Evolutionary conservation across 2,329 filamentous ascomycete species (phyloP), one percentile per base, ranked within the genome.

Genomic region (Fusarium subtropicale): DNA sequence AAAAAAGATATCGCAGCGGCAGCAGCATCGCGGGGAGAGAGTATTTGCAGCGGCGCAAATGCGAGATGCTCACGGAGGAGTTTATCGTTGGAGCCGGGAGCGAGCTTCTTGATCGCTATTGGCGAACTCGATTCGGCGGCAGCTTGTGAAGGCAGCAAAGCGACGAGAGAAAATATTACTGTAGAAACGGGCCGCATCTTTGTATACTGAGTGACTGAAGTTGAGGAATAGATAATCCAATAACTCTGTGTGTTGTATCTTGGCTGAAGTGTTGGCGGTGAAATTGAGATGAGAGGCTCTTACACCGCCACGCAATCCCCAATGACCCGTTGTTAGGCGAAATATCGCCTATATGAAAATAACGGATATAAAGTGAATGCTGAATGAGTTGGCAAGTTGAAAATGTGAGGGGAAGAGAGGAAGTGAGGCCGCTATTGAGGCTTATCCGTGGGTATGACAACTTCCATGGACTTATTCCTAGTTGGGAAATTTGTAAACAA

Each of bases 101-200:
- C 84, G 87, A 94, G 92, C 76, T 94, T 94, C 75, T 87, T 87
- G 56, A 94, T 84, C 1, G 87, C 91, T 2, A 87, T 85, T 1
- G 91, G 91, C 8, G 79, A 71, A 20, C 63, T 61, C 52, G 75
- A 75, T 30, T 78, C 77, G 33, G 80, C 80, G 4, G 77, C 59
- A 66, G 76, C 70, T n/a, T 76, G 76, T 4, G 81, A 73, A 6
- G 81, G 76, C 45, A 85, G 71, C 26, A 87, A 79, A 18, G 84
- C 76, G 44, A 86, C 78, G 42, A 86, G 74, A n/a, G 83, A 81
- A 10, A 80, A 70, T 12, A 83, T 80, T 10, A 85, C 77, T 46
- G 77, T 65, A 7, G 78, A 75, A 4, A 79, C 48, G 46, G 79
- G 71, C 63, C 76, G 79, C 84, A 86, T 87, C 70, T 50, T 61